A percentile compares a stretch with the other conserved stretches of the same genome.
phyloP scores from a whole-genome alignment of 2,329 filamentous ascomycete species.

The Hawksworthiomyces lignivorus region DNA sequence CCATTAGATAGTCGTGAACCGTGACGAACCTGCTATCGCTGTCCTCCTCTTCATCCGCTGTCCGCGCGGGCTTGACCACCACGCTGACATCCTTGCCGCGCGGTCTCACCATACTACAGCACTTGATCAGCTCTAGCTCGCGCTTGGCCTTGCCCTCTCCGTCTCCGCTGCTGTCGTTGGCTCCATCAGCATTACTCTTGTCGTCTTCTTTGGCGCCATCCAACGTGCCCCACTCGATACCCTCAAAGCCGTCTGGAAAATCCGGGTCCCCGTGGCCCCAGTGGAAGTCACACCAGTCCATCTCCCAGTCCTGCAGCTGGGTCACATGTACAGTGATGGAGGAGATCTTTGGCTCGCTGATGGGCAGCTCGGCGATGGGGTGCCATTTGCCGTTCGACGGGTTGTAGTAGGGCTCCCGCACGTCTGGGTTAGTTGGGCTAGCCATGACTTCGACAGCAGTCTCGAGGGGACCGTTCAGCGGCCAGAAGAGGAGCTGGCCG shows the following conservation, averaged over 20 bases:
- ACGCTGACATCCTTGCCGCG: conserved; percentile 32
- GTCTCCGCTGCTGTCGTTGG: too few species aligned
- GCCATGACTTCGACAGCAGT: too few species aligned
- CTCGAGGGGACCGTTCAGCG: too few species aligned
- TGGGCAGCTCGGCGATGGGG: conserved; percentile 5
- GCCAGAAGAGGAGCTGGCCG: too few species aligned
- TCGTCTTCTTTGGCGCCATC: background rate
- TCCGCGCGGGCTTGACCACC: conserved; percentile 15
- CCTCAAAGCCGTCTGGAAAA: background rate
- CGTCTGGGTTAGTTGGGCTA: background rate
- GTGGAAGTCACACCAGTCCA: conserved; percentile 3
- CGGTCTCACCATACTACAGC: conserved; percentile 21
- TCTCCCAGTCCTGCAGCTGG: conserved; percentile 7
- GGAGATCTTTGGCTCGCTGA: conserved; percentile 8
- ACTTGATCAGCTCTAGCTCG: conserved; percentile 16
- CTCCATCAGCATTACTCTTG: too few species aligned
- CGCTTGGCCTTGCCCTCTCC: too few species aligned
- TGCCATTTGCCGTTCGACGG: background rate
- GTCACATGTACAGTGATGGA: conserved; percentile 9
- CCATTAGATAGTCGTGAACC: conserved; percentile 12
- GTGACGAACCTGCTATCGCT: conserved; percentile 11
- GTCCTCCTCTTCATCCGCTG: background rate
- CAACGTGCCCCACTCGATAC: background rate
- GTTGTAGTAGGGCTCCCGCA: background rate
- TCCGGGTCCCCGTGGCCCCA: background rate